These are phyloP conservation scores for Sporothrix humicola DNA, from an alignment of 2,329 filamentous ascomycete genomes.

Conservation along the genomic window DNA sequence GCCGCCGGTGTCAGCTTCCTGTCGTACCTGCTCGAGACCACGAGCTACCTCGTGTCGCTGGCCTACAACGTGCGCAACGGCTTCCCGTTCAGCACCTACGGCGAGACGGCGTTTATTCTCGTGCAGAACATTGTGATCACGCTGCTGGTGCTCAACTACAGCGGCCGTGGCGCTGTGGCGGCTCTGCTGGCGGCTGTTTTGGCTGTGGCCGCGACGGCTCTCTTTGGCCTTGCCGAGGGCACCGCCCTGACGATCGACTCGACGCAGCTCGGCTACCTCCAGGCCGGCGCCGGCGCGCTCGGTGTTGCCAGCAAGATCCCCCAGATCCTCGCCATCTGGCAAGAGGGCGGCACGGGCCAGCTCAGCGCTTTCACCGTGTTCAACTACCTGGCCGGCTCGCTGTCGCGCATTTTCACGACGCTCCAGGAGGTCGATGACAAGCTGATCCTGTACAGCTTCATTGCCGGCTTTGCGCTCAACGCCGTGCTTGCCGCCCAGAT, in stretches of 20 bases:
- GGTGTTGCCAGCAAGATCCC: slow-evolving; percentile 90
- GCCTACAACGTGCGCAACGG: slow-evolving; percentile 90
- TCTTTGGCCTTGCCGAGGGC: slow-evolving; percentile 58
- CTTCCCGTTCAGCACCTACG: slow-evolving; percentile 96
- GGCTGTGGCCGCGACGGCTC: slow-evolving; percentile 68
- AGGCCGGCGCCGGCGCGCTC: slow-evolving; percentile 82
- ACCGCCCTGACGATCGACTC: slow-evolving; percentile 66
- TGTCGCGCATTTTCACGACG: slow-evolving; percentile 96
- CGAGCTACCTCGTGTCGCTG: slow-evolving; percentile 83
- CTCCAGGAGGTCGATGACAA: slow-evolving; percentile 97
- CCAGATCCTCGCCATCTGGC: slow-evolving; percentile 86
- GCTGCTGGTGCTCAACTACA: slow-evolving; percentile 83
- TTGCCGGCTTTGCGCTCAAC: slow-evolving; percentile 91
- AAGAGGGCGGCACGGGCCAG: slow-evolving; percentile 88
- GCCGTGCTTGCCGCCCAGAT: slow-evolving; percentile 85
- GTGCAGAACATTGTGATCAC: slow-evolving; percentile 91
- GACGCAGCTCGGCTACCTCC: slow-evolving; percentile 75
- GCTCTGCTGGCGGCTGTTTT: slow-evolving; percentile 80
- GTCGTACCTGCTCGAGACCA: slow-evolving; percentile 90
- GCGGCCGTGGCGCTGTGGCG: slow-evolving; percentile 69
- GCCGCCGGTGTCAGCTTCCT: slow-evolving; percentile 86
- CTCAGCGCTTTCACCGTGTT: slow-evolving; percentile 97
- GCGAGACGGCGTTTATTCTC: slow-evolving; percentile 90
- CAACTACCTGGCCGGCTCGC: slow-evolving; percentile 92
- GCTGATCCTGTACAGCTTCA: slow-evolving; percentile 91